phyloP scores from a whole-genome alignment of 2,329 filamentous ascomycete genomes.

The Samsoniella hepiali region DNA sequence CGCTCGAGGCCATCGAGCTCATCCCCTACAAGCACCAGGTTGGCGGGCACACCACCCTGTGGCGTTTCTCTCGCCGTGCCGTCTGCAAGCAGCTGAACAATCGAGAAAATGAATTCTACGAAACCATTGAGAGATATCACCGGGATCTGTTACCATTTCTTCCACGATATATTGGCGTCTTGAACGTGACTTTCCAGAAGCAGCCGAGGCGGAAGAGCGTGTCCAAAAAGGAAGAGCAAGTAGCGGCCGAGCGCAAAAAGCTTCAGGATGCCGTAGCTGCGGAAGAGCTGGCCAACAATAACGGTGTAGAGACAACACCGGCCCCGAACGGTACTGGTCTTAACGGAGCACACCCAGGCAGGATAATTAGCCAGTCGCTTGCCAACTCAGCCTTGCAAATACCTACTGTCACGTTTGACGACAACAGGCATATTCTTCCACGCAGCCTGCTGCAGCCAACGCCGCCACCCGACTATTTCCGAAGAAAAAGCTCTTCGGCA shows the following conservation, averaged over 20 bases:
- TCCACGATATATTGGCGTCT: slow-evolving; percentile 92
- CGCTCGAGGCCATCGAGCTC: slow-evolving; percentile 87
- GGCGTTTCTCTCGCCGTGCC: slow-evolving; percentile 89
- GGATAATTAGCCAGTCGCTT: slow-evolving; percentile 71
- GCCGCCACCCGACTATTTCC: slow-evolving; percentile 31
- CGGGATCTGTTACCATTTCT: slow-evolving; percentile 87
- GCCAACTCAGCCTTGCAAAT: slow-evolving; percentile 62
- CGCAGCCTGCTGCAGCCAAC: slow-evolving; percentile 72
- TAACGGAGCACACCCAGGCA: slow-evolving; percentile 23
- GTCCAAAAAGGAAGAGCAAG: slow-evolving; percentile 47
- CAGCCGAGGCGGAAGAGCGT: slow-evolving; percentile 63
- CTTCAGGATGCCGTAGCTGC: slow-evolving; percentile 29
- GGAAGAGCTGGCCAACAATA: slow-evolving; percentile 20
- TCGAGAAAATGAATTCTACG: slow-evolving; percentile 97
- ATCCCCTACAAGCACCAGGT: slow-evolving; percentile 98
- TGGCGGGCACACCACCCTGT: slow-evolving; percentile 92
- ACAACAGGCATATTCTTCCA: slow-evolving; percentile 91
- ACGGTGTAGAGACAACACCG: neutral
- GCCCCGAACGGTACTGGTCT: slow-evolving; percentile 15
- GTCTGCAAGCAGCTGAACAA: slow-evolving; percentile 99
- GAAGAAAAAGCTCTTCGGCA: slow-evolving; percentile 34
- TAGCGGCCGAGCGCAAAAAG: slow-evolving; percentile 36
- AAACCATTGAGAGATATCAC: slow-evolving; percentile 88
- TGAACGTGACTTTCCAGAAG: slow-evolving; percentile 95
- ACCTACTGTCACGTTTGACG: slow-evolving; percentile 88